phyloP scores from a whole-genome alignment of 768 basidiomycete genomes.

The Macrocybe gigantea region DNA sequence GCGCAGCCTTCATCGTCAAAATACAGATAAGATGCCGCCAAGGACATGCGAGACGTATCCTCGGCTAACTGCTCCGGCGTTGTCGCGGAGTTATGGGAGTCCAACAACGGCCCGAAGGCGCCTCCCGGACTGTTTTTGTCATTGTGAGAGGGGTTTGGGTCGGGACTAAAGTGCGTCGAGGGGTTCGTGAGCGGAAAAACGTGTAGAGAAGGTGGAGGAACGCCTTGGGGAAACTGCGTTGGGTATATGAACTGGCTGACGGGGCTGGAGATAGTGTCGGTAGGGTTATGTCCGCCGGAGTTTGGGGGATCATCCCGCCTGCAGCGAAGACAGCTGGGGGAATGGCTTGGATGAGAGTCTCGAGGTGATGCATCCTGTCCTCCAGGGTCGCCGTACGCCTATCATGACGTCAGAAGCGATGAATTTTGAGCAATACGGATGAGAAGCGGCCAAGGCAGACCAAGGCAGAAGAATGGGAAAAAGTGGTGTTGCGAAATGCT shows the following conservation, averaged over 20 bases:
- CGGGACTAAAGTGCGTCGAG: slow-evolving; percentile 65
- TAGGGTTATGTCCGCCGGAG: slow-evolving; percentile 24
- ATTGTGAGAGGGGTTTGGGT: slow-evolving; percentile 32
- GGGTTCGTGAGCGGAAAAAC: slow-evolving; percentile 78
- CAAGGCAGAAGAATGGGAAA: too few species aligned
- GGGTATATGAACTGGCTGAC: slow-evolving; percentile 23
- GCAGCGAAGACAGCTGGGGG: slow-evolving; percentile 76
- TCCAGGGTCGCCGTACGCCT: slow-evolving; percentile 81
- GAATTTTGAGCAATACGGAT: not conserved
- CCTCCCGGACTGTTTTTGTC: slow-evolving; percentile 39
- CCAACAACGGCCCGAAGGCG: slow-evolving; percentile 35
- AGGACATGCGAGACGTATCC: slow-evolving; percentile 55
- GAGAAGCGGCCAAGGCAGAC: not conserved
- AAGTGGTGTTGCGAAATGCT: not conserved
- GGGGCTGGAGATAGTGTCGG: slow-evolving; percentile 19
- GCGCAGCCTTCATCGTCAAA: slow-evolving; percentile 86
- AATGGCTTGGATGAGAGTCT: slow-evolving; percentile 79
- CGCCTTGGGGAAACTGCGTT: slow-evolving; percentile 37
- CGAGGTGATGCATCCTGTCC: slow-evolving; percentile 85
- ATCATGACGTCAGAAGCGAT: slow-evolving; percentile 4
- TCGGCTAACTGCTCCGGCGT: slow-evolving; percentile 44
- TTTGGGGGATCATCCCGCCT: slow-evolving; percentile 31
- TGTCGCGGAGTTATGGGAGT: slow-evolving; percentile 21
- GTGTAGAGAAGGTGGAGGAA: slow-evolving; percentile 75
- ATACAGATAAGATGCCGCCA: slow-evolving; percentile 79